Conservation (phyloP, 148 eudicot genomes). For the Euryodendron excelsum region DNA sequence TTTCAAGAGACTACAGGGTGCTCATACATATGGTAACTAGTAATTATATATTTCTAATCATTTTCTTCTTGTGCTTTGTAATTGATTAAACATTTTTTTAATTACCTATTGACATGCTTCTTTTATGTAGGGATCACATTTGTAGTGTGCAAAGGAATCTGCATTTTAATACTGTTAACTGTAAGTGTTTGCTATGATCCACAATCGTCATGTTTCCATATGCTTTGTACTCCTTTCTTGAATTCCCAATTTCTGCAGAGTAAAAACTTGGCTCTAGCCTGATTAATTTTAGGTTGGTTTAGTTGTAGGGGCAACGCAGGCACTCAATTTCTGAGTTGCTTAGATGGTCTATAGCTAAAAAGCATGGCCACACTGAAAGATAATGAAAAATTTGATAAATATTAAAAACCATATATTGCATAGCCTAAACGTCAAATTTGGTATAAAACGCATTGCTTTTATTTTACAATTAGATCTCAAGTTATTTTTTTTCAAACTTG, state of each 20-base stretch:
- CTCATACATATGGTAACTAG: slow-evolving; percentile 77
- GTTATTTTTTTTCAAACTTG: no score
- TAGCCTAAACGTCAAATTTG: no score
- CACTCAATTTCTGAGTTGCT: not conserved
- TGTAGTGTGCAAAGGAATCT: slow-evolving; percentile 72
- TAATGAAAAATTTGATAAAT: no score
- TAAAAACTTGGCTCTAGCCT: not conserved
- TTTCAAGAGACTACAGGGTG: slow-evolving; percentile 91
- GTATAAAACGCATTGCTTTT: no score
- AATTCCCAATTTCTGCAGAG: not conserved
- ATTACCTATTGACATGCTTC: not conserved
- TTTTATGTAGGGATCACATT: slow-evolving; percentile 80
- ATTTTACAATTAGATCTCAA: no score
- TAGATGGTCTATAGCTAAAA: no score
- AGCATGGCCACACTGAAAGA: no score
- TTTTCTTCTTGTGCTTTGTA: slow-evolving; percentile 8
- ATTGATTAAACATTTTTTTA: not conserved
- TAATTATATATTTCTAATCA: not conserved
- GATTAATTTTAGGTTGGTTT: not conserved
- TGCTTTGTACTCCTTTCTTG: not conserved
- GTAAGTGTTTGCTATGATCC: slow-evolving; percentile 47
- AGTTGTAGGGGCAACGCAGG: no score
- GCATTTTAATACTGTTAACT: slow-evolving; percentile 59
- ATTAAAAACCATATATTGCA: no score
- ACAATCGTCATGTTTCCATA: not conserved